Base-by-base conservation (phyloP, 768 basidiomycete genomes). In the Mycena epipterygia region DNA sequence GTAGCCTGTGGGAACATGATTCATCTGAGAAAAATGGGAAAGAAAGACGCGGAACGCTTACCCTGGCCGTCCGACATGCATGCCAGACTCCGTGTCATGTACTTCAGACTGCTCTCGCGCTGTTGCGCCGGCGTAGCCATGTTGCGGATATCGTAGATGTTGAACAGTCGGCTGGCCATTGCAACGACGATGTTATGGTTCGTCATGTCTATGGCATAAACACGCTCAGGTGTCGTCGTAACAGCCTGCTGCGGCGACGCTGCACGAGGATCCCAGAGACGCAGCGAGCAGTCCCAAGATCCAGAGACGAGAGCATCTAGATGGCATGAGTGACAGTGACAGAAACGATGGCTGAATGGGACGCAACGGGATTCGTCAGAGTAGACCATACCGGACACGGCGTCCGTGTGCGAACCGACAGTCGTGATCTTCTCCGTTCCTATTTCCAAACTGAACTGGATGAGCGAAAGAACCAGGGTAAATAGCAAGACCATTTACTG, bases 11-110 rank as follows among this genome's bases (percentile, higher is more conserved):
- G 13, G 58, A 42, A 48, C 5, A 14, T 57, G n/a, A n/a, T n/a
- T n/a, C 29, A 49, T 35, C 57, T 27, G 53, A 35, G 14, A 44
- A 16, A n/a, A 8, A 44, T 30, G 11, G 52, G 8, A 35, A 23
- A 32, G n/a, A 67, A 27, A 42, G 51, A 41, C 62, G 35, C 49
- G 23, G 63, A 42, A 41, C 19, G 71, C 86, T 46, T 71, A 94
- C 96, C 97, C 83, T 96, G 89, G 2, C 97, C 96, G 78, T 95
- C 94, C 2, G 89, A 86, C 97, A 99, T 99, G 77, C 95, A 95
- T 17, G 93, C 95, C 61, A 99, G 80, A 53, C 92, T 92, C 67
- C 96, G 84, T 44, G 97, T 98, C 93, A 98, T 93, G 79, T 94
- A 98, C 81, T 98, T 98, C 68, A 99, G 81, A 73, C 95, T 96